Percentiles rank a stretch among this genome's conserved stretches.
Conservation (phyloP, 768 basidiomycete species). For the Floccularia luteovirens region DNA sequence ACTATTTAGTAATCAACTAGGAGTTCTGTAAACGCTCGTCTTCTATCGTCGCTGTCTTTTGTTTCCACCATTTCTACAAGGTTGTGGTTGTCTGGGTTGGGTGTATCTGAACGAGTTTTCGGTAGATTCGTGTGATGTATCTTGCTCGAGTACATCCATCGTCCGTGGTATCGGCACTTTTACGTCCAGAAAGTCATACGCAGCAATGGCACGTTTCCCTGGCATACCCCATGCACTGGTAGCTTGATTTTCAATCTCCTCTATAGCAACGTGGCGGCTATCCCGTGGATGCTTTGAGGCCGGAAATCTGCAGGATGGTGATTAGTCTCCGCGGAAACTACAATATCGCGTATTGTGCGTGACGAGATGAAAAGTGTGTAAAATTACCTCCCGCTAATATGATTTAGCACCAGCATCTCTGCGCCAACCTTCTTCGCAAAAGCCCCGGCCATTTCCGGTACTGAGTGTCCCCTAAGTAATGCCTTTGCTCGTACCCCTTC, state of each 20-base stretch:
- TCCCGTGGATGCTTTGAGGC: slow-evolving; percentile 32
- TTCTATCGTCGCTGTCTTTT: too few species aligned
- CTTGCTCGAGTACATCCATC: too few species aligned
- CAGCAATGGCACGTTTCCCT: slow-evolving; percentile 36
- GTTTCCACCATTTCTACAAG: too few species aligned
- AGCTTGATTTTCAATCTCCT: slow-evolving; percentile 59
- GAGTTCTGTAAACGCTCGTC: too few species aligned
- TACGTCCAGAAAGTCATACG: slow-evolving; percentile 46
- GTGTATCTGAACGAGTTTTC: too few species aligned
- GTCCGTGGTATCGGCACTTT: not conserved
- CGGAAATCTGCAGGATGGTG: slow-evolving; percentile 35
- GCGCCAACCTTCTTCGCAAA: slow-evolving; percentile 63
- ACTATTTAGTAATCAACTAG: too few species aligned
- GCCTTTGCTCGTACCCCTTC: slow-evolving; percentile 40
- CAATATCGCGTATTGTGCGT: not conserved
- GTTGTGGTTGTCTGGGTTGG: too few species aligned
- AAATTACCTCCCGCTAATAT: slow-evolving; percentile 62
- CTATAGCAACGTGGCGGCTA: slow-evolving; percentile 35
- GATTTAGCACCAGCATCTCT: slow-evolving; percentile 62
- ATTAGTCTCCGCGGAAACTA: slow-evolving; percentile 1
- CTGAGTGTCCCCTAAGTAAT: slow-evolving; percentile 69
- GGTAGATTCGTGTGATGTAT: too few species aligned
- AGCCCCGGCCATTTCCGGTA: slow-evolving; percentile 67
- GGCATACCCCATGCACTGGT: slow-evolving; percentile 45
- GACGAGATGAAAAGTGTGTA: not conserved